Evolutionary conservation across 2,329 filamentous ascomycete genomes (phyloP), one percentile per base, ranked within the genome.

Genomic region (Apiospora phragmitis): DNA sequence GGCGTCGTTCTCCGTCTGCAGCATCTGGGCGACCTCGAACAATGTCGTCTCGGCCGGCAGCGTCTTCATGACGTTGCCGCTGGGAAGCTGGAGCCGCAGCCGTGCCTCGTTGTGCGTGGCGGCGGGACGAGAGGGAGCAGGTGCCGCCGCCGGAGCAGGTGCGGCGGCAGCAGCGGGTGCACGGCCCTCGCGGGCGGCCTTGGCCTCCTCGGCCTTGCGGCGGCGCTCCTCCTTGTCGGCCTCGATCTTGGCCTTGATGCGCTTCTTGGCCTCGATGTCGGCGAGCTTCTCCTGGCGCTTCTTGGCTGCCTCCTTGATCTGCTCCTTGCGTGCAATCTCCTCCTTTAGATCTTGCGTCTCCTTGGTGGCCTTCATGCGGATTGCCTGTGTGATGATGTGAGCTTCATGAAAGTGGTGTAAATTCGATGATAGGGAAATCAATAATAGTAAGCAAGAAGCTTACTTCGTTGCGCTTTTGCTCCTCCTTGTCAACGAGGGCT

Each of bases 201-300:
- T 97, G 76, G 94, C 93, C 70, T 90, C 86, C 78, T 97, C 96
- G 3, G 94, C 92, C 80, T 96, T 97, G 74, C 92, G 88, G 74
- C 93, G 91, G 69, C 96, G 91, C 77, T 95, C 94, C 76, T 94
- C 93, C 85, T 97, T 98, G 84, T 98, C 95, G 18, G 93, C 95
- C 76, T 96, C 95, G 74, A 99, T 97, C 87, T 95, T 95, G 70
- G 94, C 95, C 83, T 94, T 92, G 80, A 98, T 95, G 45, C 93
- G 90, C 82, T 92, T 93, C 86, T 95, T 96, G 14, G 94, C 95
- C 59, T 94, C 94, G 11, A 92, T 81, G 69, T 98, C 96, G 21
- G 92, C 94, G 55, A 89, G 84, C 85, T 98, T 98, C 84, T 99
- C 96, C 77, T 92, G 89, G 69, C 92, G 91, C 85, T 98, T 98